Evolutionary conservation across 768 basidiomycete genomes (phyloP).

Genomic region (Suillus occidentalis): DNA sequence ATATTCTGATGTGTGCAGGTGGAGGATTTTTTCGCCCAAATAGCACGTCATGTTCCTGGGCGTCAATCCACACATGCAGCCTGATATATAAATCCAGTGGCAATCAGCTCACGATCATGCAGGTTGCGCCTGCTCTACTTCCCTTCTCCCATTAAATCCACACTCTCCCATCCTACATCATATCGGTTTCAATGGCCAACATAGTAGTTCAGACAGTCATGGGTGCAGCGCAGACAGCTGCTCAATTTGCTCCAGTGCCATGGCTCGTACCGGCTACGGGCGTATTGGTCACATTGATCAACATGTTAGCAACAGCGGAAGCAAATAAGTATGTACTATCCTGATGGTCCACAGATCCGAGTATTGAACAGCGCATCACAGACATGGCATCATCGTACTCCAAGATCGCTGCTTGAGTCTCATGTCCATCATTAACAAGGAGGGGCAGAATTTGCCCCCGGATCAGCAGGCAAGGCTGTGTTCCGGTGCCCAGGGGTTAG

Average conservation of each 20-base stretch:
- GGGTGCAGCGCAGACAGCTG: constrained; percentile 41
- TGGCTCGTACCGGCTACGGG: constrained; percentile 45
- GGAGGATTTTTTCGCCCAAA: neutral
- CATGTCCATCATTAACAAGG: constrained; percentile 39
- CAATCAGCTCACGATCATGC: neutral
- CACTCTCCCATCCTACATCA: neutral
- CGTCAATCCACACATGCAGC: neutral
- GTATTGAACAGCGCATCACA: constrained; percentile 18
- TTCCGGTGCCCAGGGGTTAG: constrained; percentile 34
- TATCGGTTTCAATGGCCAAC: constrained; percentile 13
- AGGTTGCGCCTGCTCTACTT: neutral
- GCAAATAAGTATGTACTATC: constrained; percentile 43
- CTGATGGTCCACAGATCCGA: neutral
- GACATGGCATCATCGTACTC: constrained; percentile 44
- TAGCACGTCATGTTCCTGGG: neutral
- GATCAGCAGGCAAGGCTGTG: constrained; percentile 35
- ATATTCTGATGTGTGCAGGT: neutral
- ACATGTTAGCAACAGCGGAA: constrained; percentile 47
- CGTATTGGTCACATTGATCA: constrained; percentile 42
- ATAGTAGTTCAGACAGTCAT: constrained; percentile 16
- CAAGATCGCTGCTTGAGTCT: constrained; percentile 47
- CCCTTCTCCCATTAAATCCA: neutral
- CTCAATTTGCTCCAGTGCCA: constrained; percentile 49
- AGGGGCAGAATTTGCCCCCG: constrained; percentile 26
- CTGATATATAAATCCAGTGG: neutral